A percentile compares a stretch with the other conserved stretches of the same genome.
These are phyloP conservation scores for Juglanconis sp. DNA, from an alignment of 2,329 filamentous ascomycete species.

Conservation along the genomic window DNA sequence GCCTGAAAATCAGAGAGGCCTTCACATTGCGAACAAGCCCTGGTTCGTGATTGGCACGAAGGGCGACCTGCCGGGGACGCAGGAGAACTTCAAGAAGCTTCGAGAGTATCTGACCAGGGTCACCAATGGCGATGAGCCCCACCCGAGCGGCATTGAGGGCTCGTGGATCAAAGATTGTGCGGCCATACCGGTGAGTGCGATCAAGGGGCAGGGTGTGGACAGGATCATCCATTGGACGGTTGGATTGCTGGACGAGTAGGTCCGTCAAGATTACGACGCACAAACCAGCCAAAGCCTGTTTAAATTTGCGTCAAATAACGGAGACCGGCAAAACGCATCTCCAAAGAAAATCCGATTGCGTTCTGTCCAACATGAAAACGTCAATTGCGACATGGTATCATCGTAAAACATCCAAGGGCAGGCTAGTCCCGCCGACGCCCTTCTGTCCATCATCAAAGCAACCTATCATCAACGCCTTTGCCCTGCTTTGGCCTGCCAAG, in stretches of 20 bases:
- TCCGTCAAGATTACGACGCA: background rate
- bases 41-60: slow-evolving; percentile 98
- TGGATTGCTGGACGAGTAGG: slow-evolving; percentile 56
- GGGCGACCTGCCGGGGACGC: slow-evolving; percentile 75
- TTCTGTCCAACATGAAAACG: background rate
- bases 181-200: slow-evolving; percentile 84
- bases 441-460: background rate
- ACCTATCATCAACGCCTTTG: background rate
- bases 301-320: background rate
- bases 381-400: background rate
- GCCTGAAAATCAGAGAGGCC: slow-evolving; percentile 30
- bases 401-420: slow-evolving; percentile 1
- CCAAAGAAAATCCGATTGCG: background rate
- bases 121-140: slow-evolving; percentile 57
- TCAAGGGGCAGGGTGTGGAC: slow-evolving; percentile 79
- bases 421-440: background rate
- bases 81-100: slow-evolving; percentile 70
- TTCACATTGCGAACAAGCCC: slow-evolving; percentile 87
- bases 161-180: slow-evolving; percentile 61
- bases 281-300: background rate
- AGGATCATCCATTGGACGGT: slow-evolving; percentile 71
- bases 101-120: slow-evolving; percentile 69
- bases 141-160: slow-evolving; percentile 66
- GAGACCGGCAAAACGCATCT: background rate
- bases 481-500: background rate